A percentile compares a stretch with the other conserved stretches of the same genome.
These are phyloP conservation scores for Xylariomycetidae sp. DNA, from an alignment of 2,329 filamentous ascomycete species.

Conservation along the genomic window DNA sequence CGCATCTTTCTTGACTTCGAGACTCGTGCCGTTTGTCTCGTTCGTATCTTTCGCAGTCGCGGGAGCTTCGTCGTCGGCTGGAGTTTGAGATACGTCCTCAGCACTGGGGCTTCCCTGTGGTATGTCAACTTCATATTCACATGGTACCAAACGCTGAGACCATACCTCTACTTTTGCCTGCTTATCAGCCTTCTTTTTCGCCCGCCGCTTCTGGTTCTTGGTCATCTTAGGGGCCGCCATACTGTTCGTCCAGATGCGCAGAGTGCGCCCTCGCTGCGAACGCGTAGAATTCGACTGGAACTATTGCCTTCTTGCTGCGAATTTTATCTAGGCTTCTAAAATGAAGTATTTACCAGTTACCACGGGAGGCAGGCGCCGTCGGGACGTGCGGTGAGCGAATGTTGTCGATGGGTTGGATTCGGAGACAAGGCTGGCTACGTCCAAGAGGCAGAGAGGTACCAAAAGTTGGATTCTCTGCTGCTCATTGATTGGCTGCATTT, in stretches of 20 bases:
- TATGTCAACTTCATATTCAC: conserved; percentile 15
- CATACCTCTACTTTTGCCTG: conserved; percentile 55
- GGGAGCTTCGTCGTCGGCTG: conserved; percentile 30
- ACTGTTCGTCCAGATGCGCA: conserved; percentile 32
- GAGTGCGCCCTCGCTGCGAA: conserved; percentile 9
- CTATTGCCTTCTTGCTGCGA: too few species aligned
- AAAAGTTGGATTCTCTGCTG: too few species aligned
- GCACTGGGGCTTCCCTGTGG: conserved; percentile 17
- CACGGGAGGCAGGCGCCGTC: too few species aligned
- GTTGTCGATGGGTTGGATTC: too few species aligned
- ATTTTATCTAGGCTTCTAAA: too few species aligned
- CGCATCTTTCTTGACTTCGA: conserved; percentile 39
- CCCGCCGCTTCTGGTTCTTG: conserved; percentile 90
- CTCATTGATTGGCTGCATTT: too few species aligned
- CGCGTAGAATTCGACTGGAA: too few species aligned
- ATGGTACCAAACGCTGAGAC: too few species aligned
- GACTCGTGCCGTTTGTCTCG: conserved; percentile 25
- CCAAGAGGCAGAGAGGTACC: too few species aligned
- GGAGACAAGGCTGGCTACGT: too few species aligned
- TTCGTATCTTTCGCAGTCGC: conserved; percentile 21
- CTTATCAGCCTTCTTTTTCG: conserved; percentile 92
- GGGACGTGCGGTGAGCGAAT: too few species aligned
- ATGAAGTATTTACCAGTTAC: too few species aligned
- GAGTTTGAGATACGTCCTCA: conserved; percentile 22
- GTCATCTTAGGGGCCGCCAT: conserved; percentile 71